A percentile compares a stretch with the other conserved stretches of the same genome.
Evolutionary conservation across 768 basidiomycete genomes (phyloP).

Genomic region (Rubroboletus pulcherrimus): DNA sequence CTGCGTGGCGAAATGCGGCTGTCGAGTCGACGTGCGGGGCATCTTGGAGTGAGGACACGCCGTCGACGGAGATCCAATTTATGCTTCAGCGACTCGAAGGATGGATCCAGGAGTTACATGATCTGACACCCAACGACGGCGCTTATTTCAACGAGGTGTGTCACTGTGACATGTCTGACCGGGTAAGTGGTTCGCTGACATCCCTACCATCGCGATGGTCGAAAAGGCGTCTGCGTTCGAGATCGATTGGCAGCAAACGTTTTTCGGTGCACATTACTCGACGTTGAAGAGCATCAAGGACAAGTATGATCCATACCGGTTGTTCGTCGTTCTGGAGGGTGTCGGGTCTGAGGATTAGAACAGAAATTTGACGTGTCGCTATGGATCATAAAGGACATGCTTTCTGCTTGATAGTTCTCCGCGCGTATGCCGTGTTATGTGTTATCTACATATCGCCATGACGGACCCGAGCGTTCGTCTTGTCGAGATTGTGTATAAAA

Average conservation of each 20-base stretch:
- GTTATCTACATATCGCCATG: too few species aligned
- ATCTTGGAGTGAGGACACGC: constrained; percentile 20
- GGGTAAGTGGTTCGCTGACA: background rate
- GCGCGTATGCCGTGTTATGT: too few species aligned
- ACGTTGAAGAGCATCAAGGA: constrained; percentile 40
- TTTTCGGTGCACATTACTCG: constrained; percentile 45
- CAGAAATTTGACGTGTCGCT: constrained; percentile 21
- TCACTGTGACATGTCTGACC: background rate
- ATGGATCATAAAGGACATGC: background rate
- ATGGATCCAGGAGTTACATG: constrained; percentile 9
- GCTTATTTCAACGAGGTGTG: constrained; percentile 49
- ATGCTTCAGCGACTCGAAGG: constrained; percentile 7
- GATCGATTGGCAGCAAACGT: constrained; percentile 37
- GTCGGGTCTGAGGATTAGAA: constrained; percentile 54
- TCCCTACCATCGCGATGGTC: too few species aligned
- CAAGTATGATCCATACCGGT: constrained; percentile 40
- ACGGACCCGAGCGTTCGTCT: background rate
- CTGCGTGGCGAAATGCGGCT: constrained; percentile 45
- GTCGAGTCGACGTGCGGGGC: background rate
- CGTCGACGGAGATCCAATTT: constrained; percentile 13
- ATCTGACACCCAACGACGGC: constrained; percentile 32
- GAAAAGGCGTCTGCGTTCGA: constrained; percentile 43
- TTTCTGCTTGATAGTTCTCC: too few species aligned
- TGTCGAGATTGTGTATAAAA: background rate
- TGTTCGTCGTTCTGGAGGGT: constrained; percentile 46